These are phyloP conservation scores for Tephrocybe rancida DNA, from an alignment of 768 basidiomycete genomes.

Conservation along the genomic window DNA sequence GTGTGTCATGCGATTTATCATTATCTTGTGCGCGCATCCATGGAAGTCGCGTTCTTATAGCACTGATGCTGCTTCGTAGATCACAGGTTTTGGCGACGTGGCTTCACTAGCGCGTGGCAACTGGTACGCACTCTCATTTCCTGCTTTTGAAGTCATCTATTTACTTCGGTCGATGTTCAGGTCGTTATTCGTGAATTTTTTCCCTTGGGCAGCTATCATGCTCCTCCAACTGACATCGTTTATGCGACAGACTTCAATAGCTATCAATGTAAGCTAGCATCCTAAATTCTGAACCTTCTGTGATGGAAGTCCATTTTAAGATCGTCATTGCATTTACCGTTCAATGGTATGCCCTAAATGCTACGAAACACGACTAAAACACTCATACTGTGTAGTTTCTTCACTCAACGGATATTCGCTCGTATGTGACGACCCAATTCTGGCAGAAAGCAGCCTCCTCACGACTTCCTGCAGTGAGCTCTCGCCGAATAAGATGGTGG, in stretches of 20 bases:
- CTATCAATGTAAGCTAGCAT: conserved; percentile 33
- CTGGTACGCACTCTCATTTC: conserved; percentile 31
- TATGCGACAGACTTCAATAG: conserved; percentile 33
- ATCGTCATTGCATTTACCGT: conserved; percentile 43
- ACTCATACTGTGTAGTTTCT: conserved; percentile 30
- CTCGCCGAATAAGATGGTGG: conserved; percentile 33
- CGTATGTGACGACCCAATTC: conserved; percentile 27
- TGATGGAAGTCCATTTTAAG: conserved; percentile 20
- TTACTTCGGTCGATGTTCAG: conserved; percentile 10
- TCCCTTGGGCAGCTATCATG: not conserved
- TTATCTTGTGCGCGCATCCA: conserved; percentile 37
- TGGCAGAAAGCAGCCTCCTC: not conserved
- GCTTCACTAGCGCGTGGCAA: conserved; percentile 32
- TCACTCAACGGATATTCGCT: conserved; percentile 38
- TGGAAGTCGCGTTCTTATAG: not conserved
- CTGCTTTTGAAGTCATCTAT: not conserved
- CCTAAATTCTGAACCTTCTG: not conserved
- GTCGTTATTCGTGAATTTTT: conserved; percentile 36
- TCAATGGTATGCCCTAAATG: conserved; percentile 34
- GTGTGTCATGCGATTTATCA: conserved; percentile 45
- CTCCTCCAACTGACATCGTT: not conserved
- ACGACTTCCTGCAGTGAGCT: conserved; percentile 32
- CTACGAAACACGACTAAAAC: not conserved
- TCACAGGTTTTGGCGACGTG: conserved; percentile 36
- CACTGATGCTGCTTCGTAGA: conserved; percentile 23